phyloP scores from a whole-genome alignment of 148 eudicot genomes.

The Oxyria digyna region DNA sequence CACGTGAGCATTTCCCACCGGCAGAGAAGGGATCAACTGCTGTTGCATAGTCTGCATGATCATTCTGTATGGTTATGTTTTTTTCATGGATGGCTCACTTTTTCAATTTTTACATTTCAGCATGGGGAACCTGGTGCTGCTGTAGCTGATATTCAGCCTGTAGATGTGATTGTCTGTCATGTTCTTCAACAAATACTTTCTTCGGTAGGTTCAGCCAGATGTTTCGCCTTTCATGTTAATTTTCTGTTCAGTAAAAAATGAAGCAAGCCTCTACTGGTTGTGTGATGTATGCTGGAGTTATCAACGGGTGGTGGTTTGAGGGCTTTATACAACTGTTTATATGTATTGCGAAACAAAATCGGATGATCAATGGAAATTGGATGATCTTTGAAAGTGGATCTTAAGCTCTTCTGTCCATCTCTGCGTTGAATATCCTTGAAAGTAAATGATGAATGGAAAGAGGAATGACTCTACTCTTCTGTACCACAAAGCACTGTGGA shows the following conservation, averaged over 20 bases:
- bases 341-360: background rate
- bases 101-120: conserved; percentile 26
- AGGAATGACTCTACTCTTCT: background rate
- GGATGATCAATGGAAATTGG: no score
- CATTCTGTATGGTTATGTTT: background rate
- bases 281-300: background rate
- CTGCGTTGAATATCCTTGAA: no score
- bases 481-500: background rate
- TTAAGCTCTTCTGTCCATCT: no score
- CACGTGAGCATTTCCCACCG: background rate
- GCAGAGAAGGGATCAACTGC: background rate
- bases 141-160: conserved; percentile 85
- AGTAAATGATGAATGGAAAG: conserved; percentile 1
- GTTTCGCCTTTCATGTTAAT: background rate
- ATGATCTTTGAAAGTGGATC: background rate
- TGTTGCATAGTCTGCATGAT: background rate
- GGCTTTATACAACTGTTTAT: background rate
- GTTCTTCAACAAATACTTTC: conserved; percentile 76
- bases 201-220: conserved; percentile 34
- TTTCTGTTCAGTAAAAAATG: background rate
- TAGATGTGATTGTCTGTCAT: conserved; percentile 73
- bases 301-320: background rate
- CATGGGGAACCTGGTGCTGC: conserved; percentile 99
- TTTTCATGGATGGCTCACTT: conserved; percentile 2
- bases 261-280: background rate